These are phyloP conservation scores for Chaetomiaceae sp. DNA, from an alignment of 2,329 filamentous ascomycete species.

Conservation along the genomic window DNA sequence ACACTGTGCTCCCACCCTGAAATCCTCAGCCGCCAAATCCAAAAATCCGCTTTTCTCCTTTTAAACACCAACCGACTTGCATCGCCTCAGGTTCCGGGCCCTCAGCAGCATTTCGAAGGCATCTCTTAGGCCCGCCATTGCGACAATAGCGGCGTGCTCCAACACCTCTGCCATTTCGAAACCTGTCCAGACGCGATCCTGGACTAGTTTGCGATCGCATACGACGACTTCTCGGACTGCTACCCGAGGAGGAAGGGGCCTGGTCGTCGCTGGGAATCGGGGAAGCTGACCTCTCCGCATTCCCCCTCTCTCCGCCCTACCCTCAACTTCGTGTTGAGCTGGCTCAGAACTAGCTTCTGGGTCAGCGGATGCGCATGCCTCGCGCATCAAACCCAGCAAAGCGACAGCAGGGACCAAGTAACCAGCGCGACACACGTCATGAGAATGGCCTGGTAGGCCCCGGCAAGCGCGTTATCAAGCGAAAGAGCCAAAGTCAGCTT, in stretches of 20 bases:
- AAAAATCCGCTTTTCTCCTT: slow-evolving; percentile 27
- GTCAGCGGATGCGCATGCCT: slow-evolving; percentile 53
- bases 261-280: neutral
- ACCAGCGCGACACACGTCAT: slow-evolving; percentile 69
- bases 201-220: slow-evolving; percentile 7
- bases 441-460: slow-evolving; percentile 84
- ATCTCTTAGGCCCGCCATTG: slow-evolving; percentile 3
- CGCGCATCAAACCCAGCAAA: slow-evolving; percentile 55
- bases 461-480: slow-evolving; percentile 55
- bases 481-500: slow-evolving; percentile 45
- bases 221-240: neutral
- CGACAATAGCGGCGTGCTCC: slow-evolving; percentile 14
- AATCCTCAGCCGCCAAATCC: slow-evolving; percentile 26
- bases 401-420: slow-evolving; percentile 58
- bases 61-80: slow-evolving; percentile 16
- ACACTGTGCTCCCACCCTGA: slow-evolving; percentile 20
- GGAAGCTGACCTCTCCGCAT: slow-evolving; percentile 2
- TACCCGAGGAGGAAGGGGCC: neutral
- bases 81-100: neutral
- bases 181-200: slow-evolving; percentile 11
- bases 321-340: slow-evolving; percentile 29
- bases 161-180: neutral
- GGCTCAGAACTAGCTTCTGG: slow-evolving; percentile 44
- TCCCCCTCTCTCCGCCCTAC: neutral
- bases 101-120: slow-evolving; percentile 2